Percentiles rank a stretch among this genome's conserved stretches.
Evolutionary conservation across 2,329 filamentous ascomycete species (phyloP).

Genomic region (Xylaria arbuscula): DNA sequence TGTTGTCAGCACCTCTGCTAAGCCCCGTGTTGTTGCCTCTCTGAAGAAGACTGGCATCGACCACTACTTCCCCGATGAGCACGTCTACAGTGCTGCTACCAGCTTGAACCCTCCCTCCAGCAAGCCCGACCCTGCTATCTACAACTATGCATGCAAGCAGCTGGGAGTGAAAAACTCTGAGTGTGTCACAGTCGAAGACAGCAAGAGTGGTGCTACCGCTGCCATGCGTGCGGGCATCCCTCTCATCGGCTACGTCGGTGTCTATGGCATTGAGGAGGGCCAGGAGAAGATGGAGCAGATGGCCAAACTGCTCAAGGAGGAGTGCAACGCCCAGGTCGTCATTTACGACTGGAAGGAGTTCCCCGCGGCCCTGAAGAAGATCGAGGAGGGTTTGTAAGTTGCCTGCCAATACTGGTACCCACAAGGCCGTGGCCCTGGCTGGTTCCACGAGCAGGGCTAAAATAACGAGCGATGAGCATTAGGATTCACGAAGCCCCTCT

Average conservation of each 20-base stretch:
- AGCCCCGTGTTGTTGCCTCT: constrained; percentile 74
- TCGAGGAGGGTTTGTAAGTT: constrained; percentile 50
- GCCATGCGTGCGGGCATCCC: constrained; percentile 76
- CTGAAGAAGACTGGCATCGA: constrained; percentile 75
- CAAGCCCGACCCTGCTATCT: constrained; percentile 82
- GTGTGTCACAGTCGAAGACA: constrained; percentile 78
- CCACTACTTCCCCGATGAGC: constrained; percentile 73
- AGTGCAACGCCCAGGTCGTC: constrained; percentile 62
- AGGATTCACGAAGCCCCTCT: constrained; percentile 32
- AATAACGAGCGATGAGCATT: constrained; percentile 38
- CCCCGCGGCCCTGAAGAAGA: constrained; percentile 52
- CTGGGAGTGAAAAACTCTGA: constrained; percentile 73
- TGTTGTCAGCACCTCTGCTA: constrained; percentile 76
- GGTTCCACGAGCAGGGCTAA: constrained; percentile 27
- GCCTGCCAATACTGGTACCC: constrained; percentile 30
- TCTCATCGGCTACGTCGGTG: constrained; percentile 79
- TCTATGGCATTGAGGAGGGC: constrained; percentile 57
- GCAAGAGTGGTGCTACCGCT: constrained; percentile 75
- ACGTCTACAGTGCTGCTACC: constrained; percentile 77
- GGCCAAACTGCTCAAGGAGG: constrained; percentile 62
- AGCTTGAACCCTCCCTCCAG: constrained; percentile 74
- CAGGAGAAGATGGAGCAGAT: constrained; percentile 66
- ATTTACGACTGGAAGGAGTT: constrained; percentile 61
- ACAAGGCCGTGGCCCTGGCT: constrained; percentile 3
- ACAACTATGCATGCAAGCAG: constrained; percentile 73